A percentile compares a stretch with the other conserved stretches of the same genome.
Conservation (phyloP, 306 rosid species). For the Citrullus colocynthis region DNA sequence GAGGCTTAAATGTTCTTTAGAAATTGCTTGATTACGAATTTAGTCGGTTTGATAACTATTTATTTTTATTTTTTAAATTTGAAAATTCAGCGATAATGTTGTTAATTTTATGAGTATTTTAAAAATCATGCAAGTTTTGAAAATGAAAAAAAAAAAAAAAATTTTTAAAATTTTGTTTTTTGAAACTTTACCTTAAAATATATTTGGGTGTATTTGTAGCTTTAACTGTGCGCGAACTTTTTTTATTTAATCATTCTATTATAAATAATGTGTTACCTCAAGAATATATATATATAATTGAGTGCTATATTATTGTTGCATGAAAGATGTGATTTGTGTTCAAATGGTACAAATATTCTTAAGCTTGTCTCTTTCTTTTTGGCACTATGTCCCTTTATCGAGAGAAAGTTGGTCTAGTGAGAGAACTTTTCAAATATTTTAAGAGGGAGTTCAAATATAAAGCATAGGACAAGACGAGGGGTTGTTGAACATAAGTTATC, state of each 20-base stretch:
- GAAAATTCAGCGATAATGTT: too few species aligned
- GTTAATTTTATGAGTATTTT: too few species aligned
- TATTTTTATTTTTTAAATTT: too few species aligned
- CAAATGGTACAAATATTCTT: not conserved
- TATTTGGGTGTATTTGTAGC: not conserved
- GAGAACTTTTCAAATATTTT: not conserved
- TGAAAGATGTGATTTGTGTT: not conserved
- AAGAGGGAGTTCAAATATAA: not conserved
- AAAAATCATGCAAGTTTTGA: too few species aligned
- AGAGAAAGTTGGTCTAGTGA: too few species aligned
- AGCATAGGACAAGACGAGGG: not conserved
- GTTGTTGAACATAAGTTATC: not conserved
- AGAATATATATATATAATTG: not conserved
- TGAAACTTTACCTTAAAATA: not conserved
- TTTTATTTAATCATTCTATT: not conserved
- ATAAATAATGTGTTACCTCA: not conserved
- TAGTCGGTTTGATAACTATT: too few species aligned
- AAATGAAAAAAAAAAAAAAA: too few species aligned
- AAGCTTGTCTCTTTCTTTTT: not conserved
- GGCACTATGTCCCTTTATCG: not conserved
- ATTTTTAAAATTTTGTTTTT: too few species aligned
- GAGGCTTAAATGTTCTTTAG: too few species aligned
- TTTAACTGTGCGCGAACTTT: not conserved
- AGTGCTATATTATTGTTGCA: not conserved
- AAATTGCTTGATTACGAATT: too few species aligned